Base-by-base conservation (phyloP, 2,329 filamentous ascomycete species). In the Dactylellina parvicollis region DNA sequence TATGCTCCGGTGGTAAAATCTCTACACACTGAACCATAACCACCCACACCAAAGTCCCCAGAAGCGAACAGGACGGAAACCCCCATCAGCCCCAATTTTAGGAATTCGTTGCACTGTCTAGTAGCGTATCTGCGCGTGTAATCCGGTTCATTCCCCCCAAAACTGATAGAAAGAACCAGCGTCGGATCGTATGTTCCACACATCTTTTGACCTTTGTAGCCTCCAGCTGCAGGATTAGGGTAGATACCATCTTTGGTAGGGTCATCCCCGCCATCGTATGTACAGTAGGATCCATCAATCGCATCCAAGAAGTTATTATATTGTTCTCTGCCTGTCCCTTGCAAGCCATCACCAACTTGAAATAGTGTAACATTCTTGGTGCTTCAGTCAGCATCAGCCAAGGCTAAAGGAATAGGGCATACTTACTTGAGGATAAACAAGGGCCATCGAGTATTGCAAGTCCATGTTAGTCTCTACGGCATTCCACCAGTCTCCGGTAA, bases 81-180 rank as follows among this genome's bases (percentile, higher is more conserved):
- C 14, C 89, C 89, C 46, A 88, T 86, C 0, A 86, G 85, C 10
- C 87, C 88, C 22, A 90, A 85, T 76, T 89, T 85, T 44, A 85
- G 86, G 77, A 89, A 88, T 74, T 87, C 82, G 74, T 85, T 84
- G 81, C 89, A 91, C 12, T 89, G 86, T 50, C 84, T 83, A 49
- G 82, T 82, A 12, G 87, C 86, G 77, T 90, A 91, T 12, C 84
- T 84, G 1, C 81, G 77, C 0, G 89, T 88, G 0, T 90, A 83
- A 7, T 85, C 84, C 76, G 89, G 85, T 80, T 91, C 89, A 57
- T 87, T 84, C 69, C 90, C 88, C 47, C 87, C 88, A 78, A 90
- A 91, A 0, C 87, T 89, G 14, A 86, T 87, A 7, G 69, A 73
- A 8, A 73, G 20, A 5, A 73, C 69, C 1, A 73, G 38, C 3